Evolutionary conservation across 352 stramenopile genomes (phyloP), one percentile per base, ranked within the genome.

Genomic region (Globisporangium yorkense): DNA sequence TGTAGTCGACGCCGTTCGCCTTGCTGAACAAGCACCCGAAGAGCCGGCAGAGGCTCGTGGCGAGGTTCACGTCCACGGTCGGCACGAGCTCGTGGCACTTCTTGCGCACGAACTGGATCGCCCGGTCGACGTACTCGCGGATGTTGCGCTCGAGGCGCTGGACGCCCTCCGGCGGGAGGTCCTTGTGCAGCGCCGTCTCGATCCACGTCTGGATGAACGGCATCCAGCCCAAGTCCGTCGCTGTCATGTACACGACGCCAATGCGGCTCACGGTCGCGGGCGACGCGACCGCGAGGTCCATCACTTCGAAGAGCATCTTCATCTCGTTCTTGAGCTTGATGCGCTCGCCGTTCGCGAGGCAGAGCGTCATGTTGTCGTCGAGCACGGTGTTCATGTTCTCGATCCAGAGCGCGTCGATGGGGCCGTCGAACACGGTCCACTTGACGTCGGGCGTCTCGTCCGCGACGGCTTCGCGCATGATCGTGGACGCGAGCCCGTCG

Each of bases 341-440:
- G 2, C 92, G 77, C 66, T 98, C 91, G 48, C 92, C 93, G 61
- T 97, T 98, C 0, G 92, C 89, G 0, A 98, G 74, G 58, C 91
- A 98, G 10, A 98, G 68, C 5, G 87, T 98, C 91, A 97, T 98
- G 65, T 97, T 98, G 68, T 98, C 92, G 60, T 98, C 92, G 6
- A 98, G 63, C 0, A 98, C 92, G 1, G 92, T 98, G 73, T 98
- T 98, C 89, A 98, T 96, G 67, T 98, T 97, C 63, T 98, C 92
- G 44, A 98, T 98, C 92, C 92, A 98, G 8, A 97, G 68, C n/a
- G 92, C 88, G 64, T 98, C 92, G 53, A 98, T 97, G 10, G 92
- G 92, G 2, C 92, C 92, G 59, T 98, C 92, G 39, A 98, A 98
- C 5, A 98, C 84, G 0, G 86, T 97, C 92, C 92, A 98, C 48